Evolutionary conservation across 2,329 filamentous ascomycete species (phyloP).

Genomic region (Epichloe bromicola): DNA sequence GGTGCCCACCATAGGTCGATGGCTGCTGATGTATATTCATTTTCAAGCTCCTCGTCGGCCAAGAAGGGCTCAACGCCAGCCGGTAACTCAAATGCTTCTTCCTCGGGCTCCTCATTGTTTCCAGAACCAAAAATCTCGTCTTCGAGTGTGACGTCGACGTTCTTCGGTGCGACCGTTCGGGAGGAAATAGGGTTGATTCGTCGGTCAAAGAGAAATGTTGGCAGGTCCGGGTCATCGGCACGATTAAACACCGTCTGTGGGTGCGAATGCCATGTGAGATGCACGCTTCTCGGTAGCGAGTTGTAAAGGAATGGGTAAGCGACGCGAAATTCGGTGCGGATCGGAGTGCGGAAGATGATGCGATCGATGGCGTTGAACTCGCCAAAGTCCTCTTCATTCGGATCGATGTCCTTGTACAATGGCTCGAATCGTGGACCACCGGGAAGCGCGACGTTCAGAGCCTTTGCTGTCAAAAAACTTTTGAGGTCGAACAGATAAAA

Average conservation of each 20-base stretch:
- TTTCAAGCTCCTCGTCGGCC: conserved; percentile 77
- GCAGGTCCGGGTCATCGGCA: conserved; percentile 76
- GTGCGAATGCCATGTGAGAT: conserved; percentile 84
- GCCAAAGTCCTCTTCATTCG: conserved; percentile 97
- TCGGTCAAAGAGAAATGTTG: conserved; percentile 97
- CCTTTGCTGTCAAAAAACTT: conserved; percentile 91
- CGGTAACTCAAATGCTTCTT: conserved; percentile 76
- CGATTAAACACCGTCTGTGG: conserved; percentile 87
- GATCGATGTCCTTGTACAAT: conserved; percentile 95
- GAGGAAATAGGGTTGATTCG: conserved; percentile 96
- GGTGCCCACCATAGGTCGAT: conserved; percentile 98
- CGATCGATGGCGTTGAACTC: conserved; percentile 99
- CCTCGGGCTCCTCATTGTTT: conserved; percentile 59
- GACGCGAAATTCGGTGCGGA: conserved; percentile 90
- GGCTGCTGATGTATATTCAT: conserved; percentile 75
- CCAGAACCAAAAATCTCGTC: conserved; percentile 82
- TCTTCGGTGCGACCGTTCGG: conserved; percentile 84
- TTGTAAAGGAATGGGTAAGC: conserved; percentile 95
- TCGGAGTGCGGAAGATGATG: conserved; percentile 93
- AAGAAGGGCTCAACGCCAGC: conserved; percentile 75
- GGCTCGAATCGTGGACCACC: conserved; percentile 95
- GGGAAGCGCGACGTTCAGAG: conserved; percentile 92
- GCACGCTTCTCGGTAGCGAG: conserved; percentile 85
- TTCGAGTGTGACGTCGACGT: conserved; percentile 82
- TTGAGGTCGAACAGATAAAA: conserved; percentile 95